Conservation (phyloP, 108 stramenopile species). For the Cyclostephanos tholiformis region DNA sequence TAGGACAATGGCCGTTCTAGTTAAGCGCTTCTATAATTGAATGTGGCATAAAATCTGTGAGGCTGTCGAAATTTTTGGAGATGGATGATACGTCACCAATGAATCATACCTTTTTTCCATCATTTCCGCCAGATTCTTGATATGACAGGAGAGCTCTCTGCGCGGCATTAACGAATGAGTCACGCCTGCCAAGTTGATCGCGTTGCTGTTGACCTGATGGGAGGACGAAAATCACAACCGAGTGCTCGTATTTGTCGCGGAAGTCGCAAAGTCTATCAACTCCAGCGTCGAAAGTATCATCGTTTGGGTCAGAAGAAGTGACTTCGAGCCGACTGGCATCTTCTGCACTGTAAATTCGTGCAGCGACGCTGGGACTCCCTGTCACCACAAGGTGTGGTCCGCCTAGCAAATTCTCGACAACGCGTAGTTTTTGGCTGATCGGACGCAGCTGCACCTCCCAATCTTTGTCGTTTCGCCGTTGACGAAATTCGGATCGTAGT, state of each 20-base stretch:
- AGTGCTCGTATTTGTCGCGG: conserved; percentile 53
- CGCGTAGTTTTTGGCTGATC: conserved; percentile 51
- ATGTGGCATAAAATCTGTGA: neutral
- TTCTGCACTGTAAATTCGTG: conserved; percentile 45
- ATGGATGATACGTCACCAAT: conserved; percentile 1
- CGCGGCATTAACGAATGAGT: conserved; percentile 56
- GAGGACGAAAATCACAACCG: conserved; percentile 53
- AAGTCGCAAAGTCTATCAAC: conserved; percentile 46
- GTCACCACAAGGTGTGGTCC: conserved; percentile 61
- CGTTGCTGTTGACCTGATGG: conserved; percentile 32
- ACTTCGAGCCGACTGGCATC: conserved; percentile 36
- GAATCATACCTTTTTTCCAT: conserved; percentile 25
- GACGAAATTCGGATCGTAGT: neutral
- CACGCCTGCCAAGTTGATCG: conserved; percentile 49
- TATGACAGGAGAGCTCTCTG: conserved; percentile 36
- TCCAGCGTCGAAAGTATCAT: neutral
- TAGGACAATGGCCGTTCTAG: conserved; percentile 32
- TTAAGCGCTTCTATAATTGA: conserved; percentile 17
- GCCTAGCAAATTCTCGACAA: conserved; percentile 55
- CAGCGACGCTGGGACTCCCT: conserved; percentile 47
- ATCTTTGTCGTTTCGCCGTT: conserved; percentile 19
- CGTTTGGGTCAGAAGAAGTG: neutral
- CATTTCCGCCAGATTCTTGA: neutral
- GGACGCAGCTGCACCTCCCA: conserved; percentile 51
- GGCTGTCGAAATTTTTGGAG: neutral